Conservation (phyloP, 495 filamentous ascomycete species). For the Astrocystis sublimbata region DNA sequence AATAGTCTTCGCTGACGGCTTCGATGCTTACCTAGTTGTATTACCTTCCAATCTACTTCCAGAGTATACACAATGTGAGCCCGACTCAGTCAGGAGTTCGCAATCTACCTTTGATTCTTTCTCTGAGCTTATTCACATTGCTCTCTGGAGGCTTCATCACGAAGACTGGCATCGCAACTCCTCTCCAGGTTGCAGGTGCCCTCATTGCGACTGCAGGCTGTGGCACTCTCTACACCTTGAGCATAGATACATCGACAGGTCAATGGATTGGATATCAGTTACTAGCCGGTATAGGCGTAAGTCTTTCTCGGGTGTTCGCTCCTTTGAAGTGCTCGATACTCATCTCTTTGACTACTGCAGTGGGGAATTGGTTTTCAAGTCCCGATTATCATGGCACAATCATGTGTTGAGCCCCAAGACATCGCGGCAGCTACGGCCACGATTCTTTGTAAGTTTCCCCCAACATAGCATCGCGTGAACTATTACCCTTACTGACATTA, state of each 20-base stretch:
- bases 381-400: constrained; percentile 52
- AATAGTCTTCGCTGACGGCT: no score
- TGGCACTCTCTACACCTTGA: constrained; percentile 52
- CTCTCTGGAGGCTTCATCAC: constrained; percentile 34
- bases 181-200: constrained; percentile 35
- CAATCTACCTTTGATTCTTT: constrained; percentile 53
- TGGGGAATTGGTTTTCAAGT: constrained; percentile 58
- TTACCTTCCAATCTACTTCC: constrained; percentile 67
- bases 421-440: constrained; percentile 56
- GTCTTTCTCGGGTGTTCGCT: no score
- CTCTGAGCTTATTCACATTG: constrained; percentile 35
- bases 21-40: constrained; percentile 33
- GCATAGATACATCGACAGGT: constrained; percentile 24
- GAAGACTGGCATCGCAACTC: constrained; percentile 35
- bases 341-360: no score
- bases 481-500: neutral
- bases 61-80: constrained; percentile 47
- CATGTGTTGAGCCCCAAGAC: constrained; percentile 48
- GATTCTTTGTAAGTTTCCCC: constrained; percentile 51
- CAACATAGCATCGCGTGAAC: neutral
- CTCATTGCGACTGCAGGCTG: constrained; percentile 26
- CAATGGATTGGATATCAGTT: constrained; percentile 66
- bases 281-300: constrained; percentile 54
- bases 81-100: constrained; percentile 53
- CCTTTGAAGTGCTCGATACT: no score